Base-by-base conservation (phyloP, 805 yeast species). In the Metschnikowia sp. region DNA sequence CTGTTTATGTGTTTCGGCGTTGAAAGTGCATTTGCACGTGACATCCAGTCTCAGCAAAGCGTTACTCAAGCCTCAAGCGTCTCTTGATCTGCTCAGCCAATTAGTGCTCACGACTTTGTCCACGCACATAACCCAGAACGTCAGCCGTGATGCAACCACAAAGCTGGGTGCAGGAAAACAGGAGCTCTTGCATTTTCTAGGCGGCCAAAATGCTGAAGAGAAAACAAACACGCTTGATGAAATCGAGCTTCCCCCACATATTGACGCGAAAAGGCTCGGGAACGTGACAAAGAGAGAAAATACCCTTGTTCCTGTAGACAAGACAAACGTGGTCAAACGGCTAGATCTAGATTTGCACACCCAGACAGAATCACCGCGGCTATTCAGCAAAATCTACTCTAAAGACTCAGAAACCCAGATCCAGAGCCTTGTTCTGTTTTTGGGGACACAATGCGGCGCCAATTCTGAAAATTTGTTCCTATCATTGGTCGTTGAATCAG, bases 161-260 rank as follows among this genome's bases (percentile, higher is more conserved):
- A 41, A 46, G 2, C 29, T 39, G 9, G 39, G 34, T 2, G 35
- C 42, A n/a, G 48, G 44, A 8, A 56, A 44, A 19, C 52, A 52
- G n/a, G 55, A 53, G 13, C 40, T 56, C 5, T 40, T 58, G 45
- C 6, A 43, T 30, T 12, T 48, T 51, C 6, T 50, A 33, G 22
- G 50, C 34, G 35, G 42, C 30, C 31, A 37, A 51, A 22, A 32
- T 9, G 10, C 38, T 8, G 37, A 34, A 42, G 40, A 41, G n/a
- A 28, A 13, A 7, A 7, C 42, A 5, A 68, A 68, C 42, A 56
- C 55, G 26, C 50, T 69, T 6, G 75, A 71, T 42, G 56, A 65
- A 19, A 61, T 72, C 15, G 64, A 66, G 38, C 57, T 72, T 19
- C 77, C 77, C 1, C 63, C 70, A 3, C 59, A 62, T 38, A 66